Evolutionary conservation across 768 basidiomycete species (phyloP).

Genomic region (Termitomyces heimii): DNA sequence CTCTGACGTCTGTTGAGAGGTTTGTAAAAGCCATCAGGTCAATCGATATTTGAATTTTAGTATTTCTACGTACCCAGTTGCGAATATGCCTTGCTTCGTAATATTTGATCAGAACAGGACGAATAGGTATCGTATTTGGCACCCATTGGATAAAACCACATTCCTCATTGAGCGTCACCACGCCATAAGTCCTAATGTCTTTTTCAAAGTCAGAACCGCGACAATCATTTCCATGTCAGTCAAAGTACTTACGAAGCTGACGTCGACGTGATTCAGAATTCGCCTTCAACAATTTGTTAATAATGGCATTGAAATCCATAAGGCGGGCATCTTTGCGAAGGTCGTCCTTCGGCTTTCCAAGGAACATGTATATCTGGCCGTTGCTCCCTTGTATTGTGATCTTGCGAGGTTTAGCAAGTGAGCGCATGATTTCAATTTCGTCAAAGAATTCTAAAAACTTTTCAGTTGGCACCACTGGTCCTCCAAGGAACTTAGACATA

Average conservation of each 20-base stretch:
- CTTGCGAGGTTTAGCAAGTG: slow-evolving; percentile 87
- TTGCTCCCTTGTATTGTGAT: slow-evolving; percentile 80
- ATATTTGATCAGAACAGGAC: slow-evolving; percentile 61
- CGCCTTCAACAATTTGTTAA: slow-evolving; percentile 92
- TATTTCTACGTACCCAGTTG: slow-evolving; percentile 29
- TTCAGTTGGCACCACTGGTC: neutral
- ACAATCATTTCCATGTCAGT: neutral
- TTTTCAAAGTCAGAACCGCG: neutral
- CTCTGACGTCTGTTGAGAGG: slow-evolving; percentile 32
- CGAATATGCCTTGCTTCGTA: slow-evolving; percentile 49
- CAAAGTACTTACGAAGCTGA: slow-evolving; percentile 69
- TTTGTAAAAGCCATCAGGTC: neutral
- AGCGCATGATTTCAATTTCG: slow-evolving; percentile 86
- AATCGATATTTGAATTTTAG: neutral
- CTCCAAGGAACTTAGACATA: slow-evolving; percentile 23
- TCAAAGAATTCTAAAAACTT: slow-evolving; percentile 60
- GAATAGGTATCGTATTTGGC: slow-evolving; percentile 80
- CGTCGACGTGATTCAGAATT: slow-evolving; percentile 90
- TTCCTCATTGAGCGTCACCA: slow-evolving; percentile 95
- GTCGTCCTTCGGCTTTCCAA: slow-evolving; percentile 97
- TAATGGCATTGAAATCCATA: slow-evolving; percentile 98
- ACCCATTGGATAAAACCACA: slow-evolving; percentile 99
- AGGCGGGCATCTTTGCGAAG: slow-evolving; percentile 93
- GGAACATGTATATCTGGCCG: slow-evolving; percentile 81
- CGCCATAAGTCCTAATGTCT: slow-evolving; percentile 98